Conservation (phyloP, 176 grass and related monocot genomes). For the Triticum turgidum region DNA sequence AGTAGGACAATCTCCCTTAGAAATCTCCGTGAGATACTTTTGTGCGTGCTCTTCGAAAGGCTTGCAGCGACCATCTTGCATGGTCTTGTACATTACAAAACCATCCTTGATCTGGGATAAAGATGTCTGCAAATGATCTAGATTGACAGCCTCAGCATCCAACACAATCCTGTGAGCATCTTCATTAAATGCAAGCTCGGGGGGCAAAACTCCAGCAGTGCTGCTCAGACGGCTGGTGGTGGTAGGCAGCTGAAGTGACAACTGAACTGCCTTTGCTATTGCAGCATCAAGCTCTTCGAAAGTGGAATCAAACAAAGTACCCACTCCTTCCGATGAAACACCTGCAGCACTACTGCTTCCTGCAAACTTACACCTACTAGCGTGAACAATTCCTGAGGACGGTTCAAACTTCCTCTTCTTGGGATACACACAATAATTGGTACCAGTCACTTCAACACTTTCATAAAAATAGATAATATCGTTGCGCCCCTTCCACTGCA, state of each 20-base stretch:
- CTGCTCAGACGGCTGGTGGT: background rate
- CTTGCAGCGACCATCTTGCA: background rate
- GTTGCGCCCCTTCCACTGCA: too few species aligned
- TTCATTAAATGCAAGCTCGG: background rate
- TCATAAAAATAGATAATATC: too few species aligned
- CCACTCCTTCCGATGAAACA: background rate
- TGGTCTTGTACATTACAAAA: background rate
- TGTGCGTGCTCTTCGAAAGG: background rate
- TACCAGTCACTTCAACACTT: too few species aligned
- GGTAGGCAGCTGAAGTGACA: background rate
- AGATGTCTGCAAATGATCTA: background rate
- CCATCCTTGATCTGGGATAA: background rate
- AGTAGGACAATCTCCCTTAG: background rate
- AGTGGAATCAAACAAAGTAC: background rate
- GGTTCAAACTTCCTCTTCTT: too few species aligned
- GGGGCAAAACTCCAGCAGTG: background rate
- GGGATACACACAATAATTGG: too few species aligned
- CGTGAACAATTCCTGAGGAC: background rate
- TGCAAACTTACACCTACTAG: background rate
- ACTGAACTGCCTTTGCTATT: background rate
- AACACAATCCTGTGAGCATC: background rate
- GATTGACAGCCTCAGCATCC: background rate
- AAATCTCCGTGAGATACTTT: background rate
- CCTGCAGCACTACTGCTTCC: background rate
- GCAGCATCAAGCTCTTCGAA: background rate